Evolutionary conservation across 2,329 filamentous ascomycete species (phyloP).

Genomic region (Xylariaceae sp.): DNA sequence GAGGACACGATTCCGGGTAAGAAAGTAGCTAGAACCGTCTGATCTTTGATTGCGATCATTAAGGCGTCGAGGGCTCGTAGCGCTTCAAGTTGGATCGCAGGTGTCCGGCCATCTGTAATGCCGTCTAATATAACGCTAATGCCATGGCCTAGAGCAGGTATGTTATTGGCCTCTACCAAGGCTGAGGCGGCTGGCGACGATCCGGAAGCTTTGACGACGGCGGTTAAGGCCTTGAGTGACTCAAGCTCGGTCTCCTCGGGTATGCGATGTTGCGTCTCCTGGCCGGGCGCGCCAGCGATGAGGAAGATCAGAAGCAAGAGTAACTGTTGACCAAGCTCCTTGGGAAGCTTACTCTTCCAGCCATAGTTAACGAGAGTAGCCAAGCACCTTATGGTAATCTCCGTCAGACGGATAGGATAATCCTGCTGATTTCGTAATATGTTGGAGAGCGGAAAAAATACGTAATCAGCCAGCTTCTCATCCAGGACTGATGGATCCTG

Average conservation of each 20-base stretch:
- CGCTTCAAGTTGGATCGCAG: conserved; percentile 68
- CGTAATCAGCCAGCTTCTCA: conserved; percentile 83
- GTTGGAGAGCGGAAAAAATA: conserved; percentile 88
- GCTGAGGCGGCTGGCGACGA: conserved; percentile 47
- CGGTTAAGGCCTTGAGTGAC: conserved; percentile 64
- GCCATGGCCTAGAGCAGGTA: conserved; percentile 77
- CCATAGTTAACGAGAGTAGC: conserved; percentile 69
- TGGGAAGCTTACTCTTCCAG: conserved; percentile 69
- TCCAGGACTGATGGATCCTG: conserved; percentile 57
- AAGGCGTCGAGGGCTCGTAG: conserved; percentile 60
- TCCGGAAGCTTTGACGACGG: conserved; percentile 59
- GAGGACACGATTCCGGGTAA: conserved; percentile 83
- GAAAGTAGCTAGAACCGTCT: conserved; percentile 75
- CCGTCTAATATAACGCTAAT: conserved; percentile 76
- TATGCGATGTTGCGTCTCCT: conserved; percentile 43
- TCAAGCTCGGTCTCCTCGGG: conserved; percentile 73
- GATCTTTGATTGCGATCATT: conserved; percentile 62
- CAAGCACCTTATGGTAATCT: conserved; percentile 72
- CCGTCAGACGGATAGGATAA: conserved; percentile 67
- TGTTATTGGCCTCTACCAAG: conserved; percentile 53
- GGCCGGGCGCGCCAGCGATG: conserved; percentile 65
- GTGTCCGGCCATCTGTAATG: conserved; percentile 59
- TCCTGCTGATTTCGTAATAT: conserved; percentile 73
- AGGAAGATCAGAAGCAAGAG: conserved; percentile 80
- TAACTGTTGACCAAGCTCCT: conserved; percentile 75